Conservation (phyloP, 2,329 filamentous ascomycete species). For the Tolypocladium album region DNA sequence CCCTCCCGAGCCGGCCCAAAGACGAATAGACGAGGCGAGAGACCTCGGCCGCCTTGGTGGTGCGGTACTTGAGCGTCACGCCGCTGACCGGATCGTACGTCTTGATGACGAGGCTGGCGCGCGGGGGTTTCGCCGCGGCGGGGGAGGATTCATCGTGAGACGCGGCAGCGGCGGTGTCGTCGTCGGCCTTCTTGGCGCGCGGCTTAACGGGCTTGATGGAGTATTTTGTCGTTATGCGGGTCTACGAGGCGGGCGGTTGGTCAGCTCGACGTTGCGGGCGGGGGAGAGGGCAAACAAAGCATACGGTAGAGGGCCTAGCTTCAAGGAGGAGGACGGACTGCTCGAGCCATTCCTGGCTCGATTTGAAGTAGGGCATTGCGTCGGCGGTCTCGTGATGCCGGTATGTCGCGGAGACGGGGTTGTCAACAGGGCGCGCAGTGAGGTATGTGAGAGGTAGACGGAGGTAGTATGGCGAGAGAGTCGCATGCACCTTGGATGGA, state of each 20-base stretch:
- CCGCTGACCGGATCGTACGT: constrained; percentile 79
- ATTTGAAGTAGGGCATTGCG: constrained; percentile 69
- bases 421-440: not conserved
- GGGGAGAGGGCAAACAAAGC: constrained; percentile 17
- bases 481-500: not conserved
- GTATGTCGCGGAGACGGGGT: not conserved
- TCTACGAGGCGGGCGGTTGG: constrained; percentile 37
- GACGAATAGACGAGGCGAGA: constrained; percentile 62
- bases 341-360: constrained; percentile 83
- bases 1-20: constrained; percentile 64
- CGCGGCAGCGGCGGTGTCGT: constrained; percentile 15
- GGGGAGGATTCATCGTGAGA: constrained; percentile 9
- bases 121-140: constrained; percentile 35
- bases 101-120: constrained; percentile 71
- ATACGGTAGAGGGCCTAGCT: constrained; percentile 74
- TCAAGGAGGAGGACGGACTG: constrained; percentile 78
- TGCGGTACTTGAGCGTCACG: constrained; percentile 80
- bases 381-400: not conserved
- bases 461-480: not conserved
- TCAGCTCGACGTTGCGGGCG: not conserved
- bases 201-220: constrained; percentile 45
- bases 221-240: constrained; percentile 88
- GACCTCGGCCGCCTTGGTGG: constrained; percentile 84
- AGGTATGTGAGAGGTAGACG: not conserved
- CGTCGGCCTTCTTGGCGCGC: constrained; percentile 11